phyloP scores from a whole-genome alignment of 169 alveolate species.

The Plasmodium gaboni region DNA sequence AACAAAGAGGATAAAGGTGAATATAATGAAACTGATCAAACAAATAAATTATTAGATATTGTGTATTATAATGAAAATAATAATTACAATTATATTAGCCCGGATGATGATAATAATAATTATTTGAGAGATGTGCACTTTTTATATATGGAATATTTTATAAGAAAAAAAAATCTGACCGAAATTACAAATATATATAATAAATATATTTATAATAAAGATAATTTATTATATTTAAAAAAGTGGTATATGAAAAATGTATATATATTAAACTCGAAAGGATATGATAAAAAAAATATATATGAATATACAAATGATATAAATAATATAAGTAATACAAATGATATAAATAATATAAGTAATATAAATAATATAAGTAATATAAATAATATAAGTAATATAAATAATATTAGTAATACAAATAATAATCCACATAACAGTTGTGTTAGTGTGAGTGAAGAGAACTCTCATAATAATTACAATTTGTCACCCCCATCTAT shows the following conservation, averaged over 20 bases:
- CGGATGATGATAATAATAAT: no score
- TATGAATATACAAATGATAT: background rate
- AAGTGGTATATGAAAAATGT: constrained; percentile 16
- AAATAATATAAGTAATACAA: background rate
- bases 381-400: background rate
- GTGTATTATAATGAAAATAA: no score
- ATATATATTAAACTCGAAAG: constrained; percentile 12
- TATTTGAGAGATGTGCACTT: constrained; percentile 7
- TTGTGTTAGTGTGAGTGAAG: background rate
- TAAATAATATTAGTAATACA: background rate
- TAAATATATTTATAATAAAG: constrained; percentile 33
- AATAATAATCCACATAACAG: background rate
- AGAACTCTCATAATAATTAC: background rate
- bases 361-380: background rate
- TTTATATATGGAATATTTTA: constrained; percentile 50
- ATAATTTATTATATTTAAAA: constrained; percentile 12
- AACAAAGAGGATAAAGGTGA: no score
- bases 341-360: background rate
- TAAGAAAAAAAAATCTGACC: constrained; percentile 10
- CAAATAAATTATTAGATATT: no score
- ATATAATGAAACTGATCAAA: no score
- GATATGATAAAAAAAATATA: background rate
- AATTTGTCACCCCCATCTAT: no score
- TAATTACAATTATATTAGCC: no score
- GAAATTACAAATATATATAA: background rate